Base-by-base conservation (phyloP, 2,329 filamentous ascomycete genomes). In the Talaromyces marneffei region DNA sequence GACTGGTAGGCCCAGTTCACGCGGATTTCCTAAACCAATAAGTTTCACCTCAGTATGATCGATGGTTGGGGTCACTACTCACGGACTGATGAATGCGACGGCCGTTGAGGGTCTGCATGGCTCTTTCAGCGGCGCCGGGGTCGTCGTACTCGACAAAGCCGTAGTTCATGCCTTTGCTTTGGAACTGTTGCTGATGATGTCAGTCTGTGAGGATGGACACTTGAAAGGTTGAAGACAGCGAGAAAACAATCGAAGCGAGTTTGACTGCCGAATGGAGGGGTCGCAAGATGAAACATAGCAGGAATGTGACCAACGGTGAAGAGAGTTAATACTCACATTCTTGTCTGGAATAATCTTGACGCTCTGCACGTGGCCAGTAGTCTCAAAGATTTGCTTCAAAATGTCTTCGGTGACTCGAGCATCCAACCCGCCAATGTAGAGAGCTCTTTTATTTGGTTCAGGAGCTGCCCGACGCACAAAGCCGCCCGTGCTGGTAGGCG, bases 311-410 rank as follows among this genome's bases (percentile, higher is more conserved):
- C 40, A 10, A 31, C 4, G 31, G 23, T 48, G 18, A 25, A 18
- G 40, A 25, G n/a, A n/a, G 40, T 27, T 23, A 20, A 39, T 64
- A 86, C 91, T 85, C 80, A 96, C 92, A 79, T 97, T 99, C 84
- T 99, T 99, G 83, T 99, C 94, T 57, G 94, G 94, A 75, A 99
- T 99, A 73, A 99, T 97, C 83, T 99, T 99, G 74, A 99, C 94
- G 73, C 91, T 97, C 79, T 96, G 89, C 66, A 99, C 94, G 78
- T 99, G 94, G 61, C 94, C 94, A 63, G 92, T 97, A 6, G 94
- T 99, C 82, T 99, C 94, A 72, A 99, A 99, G 70, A 97, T 97
- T 77, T 97, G 93, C 72, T 92, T 91, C 75, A 97, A 79, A 61
- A 97, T 91, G 73, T 97, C 93, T 78, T 97, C 93, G 33, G 93